Base-by-base conservation (phyloP, 108 stramenopile genomes). In the Conticribra weissflogii region DNA sequence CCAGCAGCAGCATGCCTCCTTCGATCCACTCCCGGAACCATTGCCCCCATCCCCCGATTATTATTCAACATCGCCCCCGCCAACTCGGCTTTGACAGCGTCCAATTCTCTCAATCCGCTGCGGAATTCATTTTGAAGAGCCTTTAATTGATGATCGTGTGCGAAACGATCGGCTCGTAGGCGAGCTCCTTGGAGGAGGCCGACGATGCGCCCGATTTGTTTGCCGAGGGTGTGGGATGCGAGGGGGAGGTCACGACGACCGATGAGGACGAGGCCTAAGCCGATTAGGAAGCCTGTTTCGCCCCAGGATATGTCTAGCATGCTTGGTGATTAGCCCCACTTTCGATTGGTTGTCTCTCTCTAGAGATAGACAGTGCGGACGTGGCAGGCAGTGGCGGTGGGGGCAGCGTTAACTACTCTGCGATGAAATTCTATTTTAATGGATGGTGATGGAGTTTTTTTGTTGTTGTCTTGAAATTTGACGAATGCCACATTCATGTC, bases 221-320 rank as follows among this genome's bases (percentile, higher is more conserved):
- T 54, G 8, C 93, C 93, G 0, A 87, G 68, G 14, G 84, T 73
- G 48, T 81, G 85, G 45, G 85, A 81, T 14, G 83, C 89, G 4
- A 29, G 52, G 5, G 93, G 93, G 25, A 94, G 64, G 76, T 94
- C 93, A 27, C 79, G 74, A 5, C 84, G 83, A 9, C 93, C 93
- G 34, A 89, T 84, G 12, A 90, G 50, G 21, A 83, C 73, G 5
- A 83, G 32, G 16, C 79, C 84, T 8, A 88, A 63, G 16, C 81
- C 87, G 28, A 73, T 60, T 17, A 90, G 32, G 23, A 94, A 76
- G 29, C 74, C 61, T 1, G 84, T 24, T 62, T 94, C 93, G n/a
- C 93, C 93, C 87, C 89, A 89, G 21, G 84, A 80, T 27, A 93
- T 51, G 50, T 88, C 84, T 62, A 91, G 81, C 87, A 91, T 91